These are phyloP conservation scores for Vigna mungo DNA, from an alignment of 306 rosid species.

Conservation along the genomic window DNA sequence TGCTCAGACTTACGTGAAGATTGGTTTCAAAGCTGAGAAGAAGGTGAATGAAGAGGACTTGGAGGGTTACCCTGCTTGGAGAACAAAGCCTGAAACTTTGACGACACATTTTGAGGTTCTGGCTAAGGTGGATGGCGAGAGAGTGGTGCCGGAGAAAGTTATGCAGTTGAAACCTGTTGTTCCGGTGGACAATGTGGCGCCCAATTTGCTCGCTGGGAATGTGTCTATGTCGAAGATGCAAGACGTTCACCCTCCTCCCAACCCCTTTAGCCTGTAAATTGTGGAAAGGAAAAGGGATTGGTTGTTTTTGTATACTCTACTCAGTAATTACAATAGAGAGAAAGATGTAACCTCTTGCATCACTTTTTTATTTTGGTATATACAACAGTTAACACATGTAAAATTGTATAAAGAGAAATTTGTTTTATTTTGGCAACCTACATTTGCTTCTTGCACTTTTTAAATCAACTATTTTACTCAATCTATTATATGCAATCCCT, in stretches of 20 bases:
- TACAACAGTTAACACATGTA: slow-evolving; percentile 33
- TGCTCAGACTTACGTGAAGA: slow-evolving; percentile 81
- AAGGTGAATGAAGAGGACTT: slow-evolving; percentile 77
- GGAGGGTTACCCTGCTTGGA: slow-evolving; percentile 76
- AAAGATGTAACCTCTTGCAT: neutral
- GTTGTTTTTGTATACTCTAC: slow-evolving; percentile 4
- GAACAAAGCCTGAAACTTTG: slow-evolving; percentile 77
- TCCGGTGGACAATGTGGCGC: slow-evolving; percentile 62
- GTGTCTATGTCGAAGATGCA: slow-evolving; percentile 65
- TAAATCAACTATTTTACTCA: neutral
- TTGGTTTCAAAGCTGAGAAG: slow-evolving; percentile 89
- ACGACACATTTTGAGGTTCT: slow-evolving; percentile 87
- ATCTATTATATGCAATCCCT: too few relatives aligned
- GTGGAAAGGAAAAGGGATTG: neutral
- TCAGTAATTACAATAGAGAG: slow-evolving; percentile 43
- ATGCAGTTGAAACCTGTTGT: slow-evolving; percentile 60
- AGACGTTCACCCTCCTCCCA: slow-evolving; percentile 59
- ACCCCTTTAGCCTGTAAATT: slow-evolving; percentile 62
- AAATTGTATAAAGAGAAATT: slow-evolving; percentile 33
- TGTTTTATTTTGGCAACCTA: slow-evolving; percentile 31
- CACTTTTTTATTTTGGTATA: neutral
- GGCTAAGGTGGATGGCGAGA: slow-evolving; percentile 89
- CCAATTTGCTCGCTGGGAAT: slow-evolving; percentile 54
- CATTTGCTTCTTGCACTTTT: neutral
- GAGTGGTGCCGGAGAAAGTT: slow-evolving; percentile 78